Conservation (phyloP, 345 rosid species). For the Populus nigra region DNA sequence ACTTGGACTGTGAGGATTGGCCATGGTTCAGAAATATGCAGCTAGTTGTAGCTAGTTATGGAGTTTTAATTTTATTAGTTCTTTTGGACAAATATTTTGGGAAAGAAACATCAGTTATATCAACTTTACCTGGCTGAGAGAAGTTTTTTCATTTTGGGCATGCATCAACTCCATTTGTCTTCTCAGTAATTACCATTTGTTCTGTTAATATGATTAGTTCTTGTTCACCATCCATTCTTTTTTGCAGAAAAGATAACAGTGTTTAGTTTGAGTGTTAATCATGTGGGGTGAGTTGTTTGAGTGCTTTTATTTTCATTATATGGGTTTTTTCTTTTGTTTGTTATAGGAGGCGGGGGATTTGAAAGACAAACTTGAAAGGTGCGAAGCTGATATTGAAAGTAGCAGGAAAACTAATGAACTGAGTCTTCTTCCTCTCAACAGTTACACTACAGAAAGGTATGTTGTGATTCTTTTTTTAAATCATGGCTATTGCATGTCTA, state of each 20-base stretch:
- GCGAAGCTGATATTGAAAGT: slow-evolving; percentile 77
- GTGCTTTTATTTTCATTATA: background rate
- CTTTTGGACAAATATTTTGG: too few species aligned
- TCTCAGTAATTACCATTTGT: background rate
- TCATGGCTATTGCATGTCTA: background rate
- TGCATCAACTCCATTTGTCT: background rate
- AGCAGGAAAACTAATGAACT: slow-evolving; percentile 66
- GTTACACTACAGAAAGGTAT: slow-evolving; percentile 57
- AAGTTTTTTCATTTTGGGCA: background rate
- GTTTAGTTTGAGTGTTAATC: too few species aligned
- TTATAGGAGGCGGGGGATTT: slow-evolving; percentile 64
- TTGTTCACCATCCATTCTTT: background rate
- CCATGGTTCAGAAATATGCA: too few species aligned
- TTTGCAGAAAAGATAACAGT: background rate
- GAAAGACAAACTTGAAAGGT: slow-evolving; percentile 63
- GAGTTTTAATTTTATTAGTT: too few species aligned
- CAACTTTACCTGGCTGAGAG: background rate
- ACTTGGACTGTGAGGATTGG: too few species aligned
- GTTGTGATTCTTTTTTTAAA: slow-evolving; percentile 9
- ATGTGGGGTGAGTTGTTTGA: too few species aligned
- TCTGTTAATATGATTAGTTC: background rate
- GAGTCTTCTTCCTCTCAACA: slow-evolving; percentile 63
- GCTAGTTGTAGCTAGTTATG: too few species aligned
- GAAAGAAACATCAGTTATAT: too few species aligned
- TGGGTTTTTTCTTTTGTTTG: slow-evolving; percentile 15